These are phyloP conservation scores for Russula ochroleuca DNA, from an alignment of 768 basidiomycete genomes.

Conservation along the genomic window DNA sequence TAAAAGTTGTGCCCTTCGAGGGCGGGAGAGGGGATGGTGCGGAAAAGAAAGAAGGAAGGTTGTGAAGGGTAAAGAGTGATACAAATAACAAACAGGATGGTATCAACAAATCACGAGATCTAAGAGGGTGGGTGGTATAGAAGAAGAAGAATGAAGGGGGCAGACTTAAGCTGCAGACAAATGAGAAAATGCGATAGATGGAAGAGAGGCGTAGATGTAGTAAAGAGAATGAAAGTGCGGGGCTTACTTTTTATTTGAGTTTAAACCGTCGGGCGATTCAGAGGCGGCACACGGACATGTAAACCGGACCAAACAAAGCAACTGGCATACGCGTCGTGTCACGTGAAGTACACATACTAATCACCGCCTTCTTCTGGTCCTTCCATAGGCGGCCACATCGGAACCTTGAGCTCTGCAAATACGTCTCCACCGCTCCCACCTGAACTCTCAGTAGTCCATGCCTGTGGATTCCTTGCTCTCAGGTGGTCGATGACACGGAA, in stretches of 20 bases:
- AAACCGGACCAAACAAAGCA: conserved; percentile 6
- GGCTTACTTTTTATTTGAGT: conserved; percentile 4
- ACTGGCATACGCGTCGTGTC: conserved; percentile 19
- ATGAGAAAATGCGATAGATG: conserved; percentile 12
- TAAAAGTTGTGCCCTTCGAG: conserved; percentile 37
- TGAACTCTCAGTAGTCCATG: conserved; percentile 12
- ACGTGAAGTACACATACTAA: conserved; percentile 6
- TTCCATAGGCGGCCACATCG: conserved; percentile 25
- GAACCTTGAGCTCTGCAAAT: conserved; percentile 25
- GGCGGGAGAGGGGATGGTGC: conserved; percentile 31
- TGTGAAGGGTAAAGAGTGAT: conserved; percentile 13
- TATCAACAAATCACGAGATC: conserved; percentile 19
- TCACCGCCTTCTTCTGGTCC: conserved; percentile 8
- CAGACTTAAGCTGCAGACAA: conserved; percentile 18
- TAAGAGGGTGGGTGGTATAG: not conserved
- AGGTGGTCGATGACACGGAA: conserved; percentile 21
- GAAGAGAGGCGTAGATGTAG: conserved; percentile 14
- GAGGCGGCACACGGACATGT: not conserved
- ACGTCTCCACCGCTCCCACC: conserved; percentile 18
- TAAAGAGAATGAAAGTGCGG: conserved; percentile 13
- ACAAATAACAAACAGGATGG: conserved; percentile 20
- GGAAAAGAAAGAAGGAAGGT: conserved; percentile 29
- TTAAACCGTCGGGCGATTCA: conserved; percentile 6
- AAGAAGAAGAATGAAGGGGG: conserved; percentile 15
- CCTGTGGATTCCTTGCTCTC: conserved; percentile 13